Conservation (phyloP, 2,329 filamentous ascomycete genomes). For the Metarhizium album region DNA sequence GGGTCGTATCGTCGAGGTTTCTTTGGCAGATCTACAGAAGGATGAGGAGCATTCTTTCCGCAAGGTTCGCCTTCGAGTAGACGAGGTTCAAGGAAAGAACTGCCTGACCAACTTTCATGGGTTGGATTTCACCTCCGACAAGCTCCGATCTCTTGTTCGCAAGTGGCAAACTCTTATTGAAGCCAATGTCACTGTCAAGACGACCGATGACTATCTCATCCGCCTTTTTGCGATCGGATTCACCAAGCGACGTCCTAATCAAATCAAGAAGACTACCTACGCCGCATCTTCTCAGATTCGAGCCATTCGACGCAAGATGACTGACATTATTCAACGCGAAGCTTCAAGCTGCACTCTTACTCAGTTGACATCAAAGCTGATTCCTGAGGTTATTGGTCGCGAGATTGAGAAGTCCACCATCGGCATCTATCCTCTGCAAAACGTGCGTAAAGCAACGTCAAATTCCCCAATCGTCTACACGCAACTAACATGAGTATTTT, state of each 20-base stretch:
- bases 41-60: conserved; percentile 99
- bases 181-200: conserved; percentile 99
- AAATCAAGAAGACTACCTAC: conserved; percentile 99
- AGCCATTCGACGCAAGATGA: conserved; percentile 99
- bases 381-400: conserved; percentile 97
- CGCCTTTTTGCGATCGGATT: conserved; percentile 98
- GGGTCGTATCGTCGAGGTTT: conserved; percentile 98
- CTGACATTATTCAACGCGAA: conserved; percentile 96
- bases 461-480: not conserved
- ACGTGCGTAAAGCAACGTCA: conserved; percentile 51
- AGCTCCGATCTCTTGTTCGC: conserved; percentile 96
- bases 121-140: conserved; percentile 99
- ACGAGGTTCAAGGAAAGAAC: conserved; percentile 99
- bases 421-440: conserved; percentile 99
- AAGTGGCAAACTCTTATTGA: conserved; percentile 99
- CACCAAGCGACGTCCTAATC: conserved; percentile 98
- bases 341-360: conserved; percentile 87
- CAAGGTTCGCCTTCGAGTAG: conserved; percentile 97
- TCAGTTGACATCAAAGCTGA: conserved; percentile 96
- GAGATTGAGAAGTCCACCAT: conserved; percentile 99
- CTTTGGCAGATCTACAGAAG: conserved; percentile 97
- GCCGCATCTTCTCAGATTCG: conserved; percentile 95
- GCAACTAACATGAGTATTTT: conserved; percentile 6
- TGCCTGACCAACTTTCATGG: conserved; percentile 99
- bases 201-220: conserved; percentile 98